Evolutionary conservation across 768 basidiomycete species (phyloP).

Genomic region (Mrakia gelida): DNA sequence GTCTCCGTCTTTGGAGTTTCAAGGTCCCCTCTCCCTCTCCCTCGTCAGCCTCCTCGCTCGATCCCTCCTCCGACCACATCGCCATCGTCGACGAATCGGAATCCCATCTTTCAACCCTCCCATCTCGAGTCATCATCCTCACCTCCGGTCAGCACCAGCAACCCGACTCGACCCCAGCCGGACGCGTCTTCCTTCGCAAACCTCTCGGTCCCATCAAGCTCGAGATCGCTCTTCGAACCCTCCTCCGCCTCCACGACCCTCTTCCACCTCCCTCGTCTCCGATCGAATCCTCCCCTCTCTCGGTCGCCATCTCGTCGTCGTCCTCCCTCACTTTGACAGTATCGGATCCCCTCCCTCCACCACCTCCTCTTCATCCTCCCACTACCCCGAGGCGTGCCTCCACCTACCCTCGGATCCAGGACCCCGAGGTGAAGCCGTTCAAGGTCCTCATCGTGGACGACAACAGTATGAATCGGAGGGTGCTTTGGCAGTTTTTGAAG

Average conservation of each 20-base stretch:
- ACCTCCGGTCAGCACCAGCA: neutral
- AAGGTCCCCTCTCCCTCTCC: neutral
- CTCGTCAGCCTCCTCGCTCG: neutral
- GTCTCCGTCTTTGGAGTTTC: neutral
- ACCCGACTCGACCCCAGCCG: neutral
- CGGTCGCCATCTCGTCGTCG: conserved; percentile 4
- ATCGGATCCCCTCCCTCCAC: neutral
- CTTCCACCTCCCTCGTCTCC: neutral
- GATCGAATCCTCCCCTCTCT: neutral
- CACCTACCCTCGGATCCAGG: neutral
- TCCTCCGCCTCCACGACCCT: neutral
- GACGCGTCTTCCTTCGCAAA: neutral
- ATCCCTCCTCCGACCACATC: neutral
- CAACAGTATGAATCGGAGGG: neutral
- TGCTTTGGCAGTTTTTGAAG: neutral
- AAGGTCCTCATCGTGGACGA: conserved; percentile 4
- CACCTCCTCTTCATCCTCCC: neutral
- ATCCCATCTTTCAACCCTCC: neutral
- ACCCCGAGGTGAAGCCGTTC: neutral
- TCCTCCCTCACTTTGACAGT: neutral
- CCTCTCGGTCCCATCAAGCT: neutral
- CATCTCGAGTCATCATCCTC: conserved; percentile 1
- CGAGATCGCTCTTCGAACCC: neutral
- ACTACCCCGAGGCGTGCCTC: neutral
- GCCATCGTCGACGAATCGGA: conserved; percentile 5